Evolutionary conservation across 768 basidiomycete genomes (phyloP).

Genomic region (Xerocomus brunneocitrinus): DNA sequence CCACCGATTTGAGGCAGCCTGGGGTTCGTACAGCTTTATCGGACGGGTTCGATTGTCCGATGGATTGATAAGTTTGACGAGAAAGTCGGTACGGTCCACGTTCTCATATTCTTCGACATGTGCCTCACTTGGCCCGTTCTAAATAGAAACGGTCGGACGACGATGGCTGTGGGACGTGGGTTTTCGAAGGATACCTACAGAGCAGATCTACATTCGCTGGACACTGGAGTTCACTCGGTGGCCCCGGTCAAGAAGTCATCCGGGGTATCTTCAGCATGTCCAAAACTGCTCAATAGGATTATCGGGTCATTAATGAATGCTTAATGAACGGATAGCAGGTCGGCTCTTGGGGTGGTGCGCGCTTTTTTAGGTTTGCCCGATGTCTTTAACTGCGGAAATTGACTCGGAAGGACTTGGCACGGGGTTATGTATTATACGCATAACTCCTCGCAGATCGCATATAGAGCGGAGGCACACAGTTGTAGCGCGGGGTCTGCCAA

Average conservation of each 20-base stretch:
- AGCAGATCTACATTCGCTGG: slow-evolving; percentile 50
- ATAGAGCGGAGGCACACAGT: slow-evolving; percentile 8
- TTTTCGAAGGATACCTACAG: slow-evolving; percentile 53
- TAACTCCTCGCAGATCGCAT: slow-evolving; percentile 9
- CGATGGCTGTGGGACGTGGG: slow-evolving; percentile 46
- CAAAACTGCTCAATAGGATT: slow-evolving; percentile 34
- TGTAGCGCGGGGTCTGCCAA: slow-evolving; percentile 7
- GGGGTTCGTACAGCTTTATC: slow-evolving; percentile 60
- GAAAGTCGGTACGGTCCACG: slow-evolving; percentile 49
- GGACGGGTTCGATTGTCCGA: slow-evolving; percentile 54
- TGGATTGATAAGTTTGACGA: slow-evolving; percentile 56
- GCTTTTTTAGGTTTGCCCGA: slow-evolving; percentile 2
- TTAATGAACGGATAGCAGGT: slow-evolving; percentile 23
- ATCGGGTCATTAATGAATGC: slow-evolving; percentile 24
- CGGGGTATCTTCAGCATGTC: slow-evolving; percentile 57
- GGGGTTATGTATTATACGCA: slow-evolving; percentile 11
- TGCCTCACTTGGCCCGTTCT: neutral
- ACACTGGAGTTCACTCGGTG: slow-evolving; percentile 42
- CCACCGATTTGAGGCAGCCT: slow-evolving; percentile 51
- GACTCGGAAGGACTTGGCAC: slow-evolving; percentile 10
- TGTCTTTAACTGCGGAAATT: slow-evolving; percentile 25
- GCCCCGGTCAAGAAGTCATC: slow-evolving; percentile 32
- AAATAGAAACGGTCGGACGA: slow-evolving; percentile 38
- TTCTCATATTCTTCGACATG: neutral
- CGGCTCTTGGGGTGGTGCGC: neutral